These are phyloP conservation scores for Zygosaccharomyces pseudobailii DNA, from an alignment of 1,139 yeast species.

Conservation along the genomic window DNA sequence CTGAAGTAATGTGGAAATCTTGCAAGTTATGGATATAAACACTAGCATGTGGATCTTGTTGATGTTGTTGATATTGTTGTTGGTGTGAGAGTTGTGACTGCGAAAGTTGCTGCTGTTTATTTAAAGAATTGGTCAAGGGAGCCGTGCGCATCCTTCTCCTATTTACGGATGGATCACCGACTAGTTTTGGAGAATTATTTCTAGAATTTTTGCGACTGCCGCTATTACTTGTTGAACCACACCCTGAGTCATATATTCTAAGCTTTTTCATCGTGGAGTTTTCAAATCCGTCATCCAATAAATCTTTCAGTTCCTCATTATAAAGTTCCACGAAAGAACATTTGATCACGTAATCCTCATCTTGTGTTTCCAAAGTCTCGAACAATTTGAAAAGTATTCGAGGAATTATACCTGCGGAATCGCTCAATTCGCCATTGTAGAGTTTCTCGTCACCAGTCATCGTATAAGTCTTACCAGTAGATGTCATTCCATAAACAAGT, in stretches of 20 bases:
- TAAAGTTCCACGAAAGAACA: slow-evolving; percentile 72
- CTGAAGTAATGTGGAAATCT: slow-evolving; percentile 50
- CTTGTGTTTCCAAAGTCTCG: slow-evolving; percentile 36
- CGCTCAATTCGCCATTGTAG: slow-evolving; percentile 54
- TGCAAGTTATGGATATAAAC: slow-evolving; percentile 52
- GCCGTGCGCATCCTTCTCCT: slow-evolving; percentile 10
- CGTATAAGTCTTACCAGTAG: slow-evolving; percentile 75
- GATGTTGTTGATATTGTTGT: slow-evolving; percentile 18
- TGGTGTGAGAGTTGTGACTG: slow-evolving; percentile 6
- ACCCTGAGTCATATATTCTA: slow-evolving; percentile 49
- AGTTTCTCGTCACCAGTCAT: slow-evolving; percentile 60
- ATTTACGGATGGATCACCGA: slow-evolving; percentile 13
- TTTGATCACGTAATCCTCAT: slow-evolving; percentile 51
- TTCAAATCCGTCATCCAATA: slow-evolving; percentile 41
- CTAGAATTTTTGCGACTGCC: slow-evolving; percentile 20
- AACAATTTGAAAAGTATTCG: slow-evolving; percentile 56
- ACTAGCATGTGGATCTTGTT: slow-evolving; percentile 24
- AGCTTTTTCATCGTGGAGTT: slow-evolving; percentile 35
- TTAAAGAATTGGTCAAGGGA: slow-evolving; percentile 1
- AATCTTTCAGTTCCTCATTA: slow-evolving; percentile 66
- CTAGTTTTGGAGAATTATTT: slow-evolving; percentile 22
- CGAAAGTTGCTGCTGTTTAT: slow-evolving; percentile 8
- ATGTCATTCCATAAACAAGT: slow-evolving; percentile 77
- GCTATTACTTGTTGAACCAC: slow-evolving; percentile 10
- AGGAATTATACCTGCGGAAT: slow-evolving; percentile 66